Conservation (phyloP, 2,329 filamentous ascomycete species). For the Davidsoniella eucalypti region DNA sequence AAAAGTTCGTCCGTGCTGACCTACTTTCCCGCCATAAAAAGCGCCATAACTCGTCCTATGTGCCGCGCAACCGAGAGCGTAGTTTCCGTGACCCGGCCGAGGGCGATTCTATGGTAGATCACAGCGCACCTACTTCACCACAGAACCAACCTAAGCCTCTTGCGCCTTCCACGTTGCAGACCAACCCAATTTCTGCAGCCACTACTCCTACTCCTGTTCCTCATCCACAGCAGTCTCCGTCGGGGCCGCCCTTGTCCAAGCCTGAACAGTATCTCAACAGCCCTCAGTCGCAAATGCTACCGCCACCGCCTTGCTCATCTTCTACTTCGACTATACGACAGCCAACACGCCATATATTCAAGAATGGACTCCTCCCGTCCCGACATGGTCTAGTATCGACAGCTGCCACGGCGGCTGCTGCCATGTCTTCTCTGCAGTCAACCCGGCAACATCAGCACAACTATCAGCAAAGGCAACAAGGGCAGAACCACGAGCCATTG, state of each 20-base stretch:
- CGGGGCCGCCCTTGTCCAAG: too few relatives aligned
- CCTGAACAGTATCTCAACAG: too few relatives aligned
- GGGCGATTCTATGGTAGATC: not conserved
- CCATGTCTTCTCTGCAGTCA: not conserved
- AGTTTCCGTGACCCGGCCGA: not conserved
- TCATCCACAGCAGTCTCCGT: too few relatives aligned
- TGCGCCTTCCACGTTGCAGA: too few relatives aligned
- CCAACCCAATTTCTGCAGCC: too few relatives aligned
- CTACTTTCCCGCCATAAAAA: constrained; percentile 53
- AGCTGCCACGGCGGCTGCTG: not conserved
- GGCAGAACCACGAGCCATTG: not conserved
- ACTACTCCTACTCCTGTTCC: too few relatives aligned
- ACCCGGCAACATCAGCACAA: too few relatives aligned
- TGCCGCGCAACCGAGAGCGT: constrained; percentile 32
- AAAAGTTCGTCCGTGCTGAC: constrained; percentile 65
- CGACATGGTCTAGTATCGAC: not conserved
- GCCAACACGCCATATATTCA: not conserved
- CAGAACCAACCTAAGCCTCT: too few relatives aligned
- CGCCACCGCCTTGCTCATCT: not conserved
- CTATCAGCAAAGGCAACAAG: not conserved
- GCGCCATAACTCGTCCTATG: constrained; percentile 41
- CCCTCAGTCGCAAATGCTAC: too few relatives aligned
- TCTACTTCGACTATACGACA: not conserved
- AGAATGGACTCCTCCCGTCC: not conserved
- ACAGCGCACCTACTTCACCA: too few relatives aligned